Evolutionary conservation across 441 rosid genomes (phyloP).

Genomic region (Jatropha podagrica): DNA sequence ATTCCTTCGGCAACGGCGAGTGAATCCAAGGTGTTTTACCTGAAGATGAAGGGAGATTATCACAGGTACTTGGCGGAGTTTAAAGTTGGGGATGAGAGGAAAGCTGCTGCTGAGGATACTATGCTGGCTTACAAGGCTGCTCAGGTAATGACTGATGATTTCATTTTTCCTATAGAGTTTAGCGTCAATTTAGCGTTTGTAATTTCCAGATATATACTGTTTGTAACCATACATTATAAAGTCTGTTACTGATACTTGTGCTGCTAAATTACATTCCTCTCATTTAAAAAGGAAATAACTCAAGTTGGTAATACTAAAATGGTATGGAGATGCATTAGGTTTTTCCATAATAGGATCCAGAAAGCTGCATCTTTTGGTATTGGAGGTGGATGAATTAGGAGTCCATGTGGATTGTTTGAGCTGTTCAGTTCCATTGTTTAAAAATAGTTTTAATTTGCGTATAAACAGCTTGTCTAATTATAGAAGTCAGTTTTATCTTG

Average conservation of each 20-base stretch:
- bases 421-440: too few relatives aligned
- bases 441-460: too few relatives aligned
- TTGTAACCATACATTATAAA: not conserved
- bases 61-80: slow-evolving; percentile 84
- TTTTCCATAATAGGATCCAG: not conserved
- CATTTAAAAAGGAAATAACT: not conserved
- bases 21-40: slow-evolving; percentile 81
- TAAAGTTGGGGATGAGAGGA: slow-evolving; percentile 71
- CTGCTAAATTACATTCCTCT: too few relatives aligned
- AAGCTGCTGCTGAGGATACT: slow-evolving; percentile 87
- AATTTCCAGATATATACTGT: not conserved
- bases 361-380: not conserved
- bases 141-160: slow-evolving; percentile 43
- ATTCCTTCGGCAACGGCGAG: slow-evolving; percentile 70
- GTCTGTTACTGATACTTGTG: too few relatives aligned
- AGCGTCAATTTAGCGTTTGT: not conserved
- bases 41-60: slow-evolving; percentile 91
- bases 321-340: not conserved
- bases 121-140: slow-evolving; percentile 84
- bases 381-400: not conserved
- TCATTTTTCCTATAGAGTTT: not conserved
- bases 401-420: not conserved
- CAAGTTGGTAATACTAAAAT: not conserved
- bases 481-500: too few relatives aligned
- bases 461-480: too few relatives aligned